Evolutionary conservation across 371 early-diverging fungal genomes (phyloP), one percentile per base, ranked within the genome.

Genomic region (Circinella umbellata): DNA sequence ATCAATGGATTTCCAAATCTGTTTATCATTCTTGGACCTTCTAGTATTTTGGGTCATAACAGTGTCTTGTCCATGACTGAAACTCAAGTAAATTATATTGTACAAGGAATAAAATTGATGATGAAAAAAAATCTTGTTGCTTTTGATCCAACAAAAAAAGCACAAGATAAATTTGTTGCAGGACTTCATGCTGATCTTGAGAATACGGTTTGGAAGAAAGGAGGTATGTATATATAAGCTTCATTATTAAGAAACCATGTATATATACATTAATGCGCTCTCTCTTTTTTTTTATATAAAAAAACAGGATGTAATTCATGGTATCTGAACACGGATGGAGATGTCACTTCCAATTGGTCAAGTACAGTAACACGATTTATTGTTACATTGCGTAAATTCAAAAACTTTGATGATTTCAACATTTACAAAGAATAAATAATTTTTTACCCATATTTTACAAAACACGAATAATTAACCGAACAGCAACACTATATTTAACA

Each of bases 1-100:
- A 61, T 76, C 11, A 64, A 73, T 61, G 79, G 75, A 18, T 86
- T 74, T 66, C 86, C 86, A 20, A 86, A 86, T 64, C 64, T 82
- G 6, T 86, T 79, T 61, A 10, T 75, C 7, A 48, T 82, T 9
- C 72, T 82, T 39, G 86, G 83, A 17, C 84, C 86, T 14, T 69
- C 76, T 20, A 59, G 76, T n/a, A 81, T 79, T 0, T 64, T 82
- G 2, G 86, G 83, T 6, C 81, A 80, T 46, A 71, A 72, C 73
- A 7, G 71, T 69, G 2, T 46, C 48, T 57, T 57, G 57, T 13
- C 51, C n/a, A 57, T 57, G 57, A 57, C 57, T 34, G 57, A 63
- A 60, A 74, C 71, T 10, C 79, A 79, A 67, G 72, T 76, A 15
- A 61, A 72, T 17, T 73, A 67, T 64, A 60, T 73, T 6, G 62